phyloP scores from a whole-genome alignment of 2,329 filamentous ascomycete genomes.

The Cephalotrichum gorgonifer region DNA sequence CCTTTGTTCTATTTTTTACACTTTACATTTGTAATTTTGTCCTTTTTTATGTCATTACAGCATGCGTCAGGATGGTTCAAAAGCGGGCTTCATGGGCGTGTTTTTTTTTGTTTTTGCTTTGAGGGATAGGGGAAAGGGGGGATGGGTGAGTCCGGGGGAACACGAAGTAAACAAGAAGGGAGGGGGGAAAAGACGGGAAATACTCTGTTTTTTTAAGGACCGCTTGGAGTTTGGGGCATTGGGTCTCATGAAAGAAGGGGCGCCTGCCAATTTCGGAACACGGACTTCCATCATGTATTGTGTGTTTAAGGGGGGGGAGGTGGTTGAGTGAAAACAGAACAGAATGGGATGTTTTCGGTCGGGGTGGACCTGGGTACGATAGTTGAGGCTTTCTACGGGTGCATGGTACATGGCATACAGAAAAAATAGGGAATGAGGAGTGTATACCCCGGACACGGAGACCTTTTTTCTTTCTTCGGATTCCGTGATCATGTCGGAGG shows the following conservation, averaged over 20 bases:
- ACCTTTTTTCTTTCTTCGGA: too few species aligned
- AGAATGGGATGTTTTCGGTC: not conserved
- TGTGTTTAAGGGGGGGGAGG: not conserved
- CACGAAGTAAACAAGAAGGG: not conserved
- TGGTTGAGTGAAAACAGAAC: not conserved
- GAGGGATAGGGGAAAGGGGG: not conserved
- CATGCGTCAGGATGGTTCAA: constrained; percentile 4
- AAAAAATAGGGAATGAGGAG: not conserved
- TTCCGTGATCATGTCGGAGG: too few species aligned
- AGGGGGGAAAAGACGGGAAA: not conserved
- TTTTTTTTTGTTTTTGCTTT: not conserved
- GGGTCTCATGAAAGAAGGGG: not conserved
- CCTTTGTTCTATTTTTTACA: not conserved
- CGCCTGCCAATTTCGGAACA: not conserved
- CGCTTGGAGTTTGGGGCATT: not conserved
- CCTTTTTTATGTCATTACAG: constrained; percentile 1
- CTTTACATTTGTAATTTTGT: not conserved
- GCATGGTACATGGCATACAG: not conserved
- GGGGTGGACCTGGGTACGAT: not conserved
- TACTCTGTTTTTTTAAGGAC: not conserved
- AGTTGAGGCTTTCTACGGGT: not conserved
- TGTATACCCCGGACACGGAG: not conserved
- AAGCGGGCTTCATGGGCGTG: constrained; percentile 3
- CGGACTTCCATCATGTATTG: too few species aligned
- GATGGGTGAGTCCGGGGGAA: too few species aligned